Evolutionary conservation across 306 rosid genomes (phyloP).

Genomic region (Begonia loranthoides): DNA sequence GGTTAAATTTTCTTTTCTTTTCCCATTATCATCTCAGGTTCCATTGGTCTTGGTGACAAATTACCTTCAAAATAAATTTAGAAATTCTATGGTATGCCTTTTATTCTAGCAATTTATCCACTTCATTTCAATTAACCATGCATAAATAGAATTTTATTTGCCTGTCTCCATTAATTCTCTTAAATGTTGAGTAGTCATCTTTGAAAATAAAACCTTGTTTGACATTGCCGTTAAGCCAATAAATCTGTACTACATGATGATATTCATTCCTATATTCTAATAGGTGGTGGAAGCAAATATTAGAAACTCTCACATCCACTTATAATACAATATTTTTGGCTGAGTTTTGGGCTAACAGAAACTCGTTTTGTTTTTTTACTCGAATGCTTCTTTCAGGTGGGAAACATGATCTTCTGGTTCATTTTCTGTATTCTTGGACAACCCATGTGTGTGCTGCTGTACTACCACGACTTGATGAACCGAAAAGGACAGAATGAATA

Average conservation of each 20-base stretch:
- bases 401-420: slow-evolving; percentile 95
- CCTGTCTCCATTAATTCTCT: no score
- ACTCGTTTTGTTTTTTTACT: neutral
- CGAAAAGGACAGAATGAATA: slow-evolving; percentile 34
- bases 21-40: slow-evolving; percentile 25
- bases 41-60: slow-evolving; percentile 77
- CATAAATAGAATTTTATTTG: no score
- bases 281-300: no score
- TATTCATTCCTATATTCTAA: no score
- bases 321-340: no score
- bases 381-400: slow-evolving; percentile 38
- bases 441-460: slow-evolving; percentile 85
- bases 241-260: no score
- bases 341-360: no score
- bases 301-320: no score
- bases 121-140: no score
- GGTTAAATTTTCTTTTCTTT: neutral
- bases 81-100: slow-evolving; percentile 65
- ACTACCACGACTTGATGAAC: slow-evolving; percentile 91
- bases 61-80: slow-evolving; percentile 61
- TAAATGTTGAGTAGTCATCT: no score
- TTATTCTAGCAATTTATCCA: neutral
- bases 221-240: no score
- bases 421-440: slow-evolving; percentile 80
- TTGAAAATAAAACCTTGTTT: no score